Percentiles rank a stretch among this genome's conserved stretches.
These are phyloP conservation scores for Lodderomyces oxycetoniae DNA, from an alignment of 1,139 yeast species.

Conservation along the genomic window DNA sequence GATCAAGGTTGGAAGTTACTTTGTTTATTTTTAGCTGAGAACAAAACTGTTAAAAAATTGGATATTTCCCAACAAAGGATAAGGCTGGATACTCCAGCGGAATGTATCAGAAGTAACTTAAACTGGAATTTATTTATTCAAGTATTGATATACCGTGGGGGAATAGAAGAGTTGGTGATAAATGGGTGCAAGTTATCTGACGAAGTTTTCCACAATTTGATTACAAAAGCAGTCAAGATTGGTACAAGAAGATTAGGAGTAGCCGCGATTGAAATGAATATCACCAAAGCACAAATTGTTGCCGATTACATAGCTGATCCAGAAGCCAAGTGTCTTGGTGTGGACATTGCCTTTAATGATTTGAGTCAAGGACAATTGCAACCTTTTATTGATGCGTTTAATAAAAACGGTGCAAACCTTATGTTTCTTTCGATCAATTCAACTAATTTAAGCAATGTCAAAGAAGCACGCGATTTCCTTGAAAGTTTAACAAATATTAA, in stretches of 20 bases:
- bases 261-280: conserved; percentile 64
- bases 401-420: conserved; percentile 32
- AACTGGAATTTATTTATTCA: conserved; percentile 71
- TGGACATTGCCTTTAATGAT: conserved; percentile 82
- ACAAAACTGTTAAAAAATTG: conserved; percentile 55
- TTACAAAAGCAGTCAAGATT: conserved; percentile 48
- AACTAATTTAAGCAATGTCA: conserved; percentile 52
- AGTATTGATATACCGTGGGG: conserved; percentile 56
- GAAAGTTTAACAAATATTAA: conserved; percentile 48
- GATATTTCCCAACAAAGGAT: conserved; percentile 78
- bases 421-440: conserved; percentile 70
- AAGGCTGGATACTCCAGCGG: conserved; percentile 44
- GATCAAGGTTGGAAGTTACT: conserved; percentile 66
- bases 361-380: conserved; percentile 50
- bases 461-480: conserved; percentile 51
- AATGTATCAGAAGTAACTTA: conserved; percentile 55
- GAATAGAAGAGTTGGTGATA: conserved; percentile 76
- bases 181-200: conserved; percentile 71
- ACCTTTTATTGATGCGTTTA: conserved; percentile 45
- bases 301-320: conserved; percentile 59
- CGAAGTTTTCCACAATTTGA: conserved; percentile 45
- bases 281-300: conserved; percentile 51
- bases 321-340: conserved; percentile 61
- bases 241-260: conserved; percentile 70
- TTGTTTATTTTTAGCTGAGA: conserved; percentile 64